phyloP scores from a whole-genome alignment of 805 yeast species.

The Starmerella riodocensis region DNA sequence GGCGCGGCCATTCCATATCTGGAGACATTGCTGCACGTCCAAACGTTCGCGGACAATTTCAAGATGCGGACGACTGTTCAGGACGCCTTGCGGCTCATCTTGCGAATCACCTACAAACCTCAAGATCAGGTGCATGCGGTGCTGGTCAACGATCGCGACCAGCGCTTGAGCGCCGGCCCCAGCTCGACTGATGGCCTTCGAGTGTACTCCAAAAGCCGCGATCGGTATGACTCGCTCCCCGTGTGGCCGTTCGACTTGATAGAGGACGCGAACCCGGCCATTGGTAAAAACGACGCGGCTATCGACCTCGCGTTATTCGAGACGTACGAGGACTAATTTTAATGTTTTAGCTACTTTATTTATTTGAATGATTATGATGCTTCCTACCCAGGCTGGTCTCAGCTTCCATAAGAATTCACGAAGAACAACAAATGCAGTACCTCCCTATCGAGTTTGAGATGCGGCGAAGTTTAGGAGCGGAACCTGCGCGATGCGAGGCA shows the following conservation, averaged over 20 bases:
- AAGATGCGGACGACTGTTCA: constrained; percentile 8
- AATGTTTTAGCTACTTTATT: constrained; percentile 1
- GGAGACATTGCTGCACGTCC: constrained; percentile 9
- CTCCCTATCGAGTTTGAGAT: too few species aligned
- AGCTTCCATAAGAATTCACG: too few species aligned
- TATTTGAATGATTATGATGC: too few species aligned
- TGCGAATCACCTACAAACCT: constrained; percentile 1
- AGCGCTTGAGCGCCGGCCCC: constrained; percentile 4
- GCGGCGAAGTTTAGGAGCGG: too few species aligned
- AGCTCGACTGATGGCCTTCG: constrained; percentile 16
- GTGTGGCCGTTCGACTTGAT: constrained; percentile 43
- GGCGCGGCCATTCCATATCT: constrained; percentile 8
- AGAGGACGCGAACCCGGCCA: constrained; percentile 41
- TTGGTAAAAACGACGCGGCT: constrained; percentile 40
- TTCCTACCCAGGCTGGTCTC: too few species aligned
- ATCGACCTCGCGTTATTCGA: constrained; percentile 43
- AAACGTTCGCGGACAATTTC: constrained; percentile 11
- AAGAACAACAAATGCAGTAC: too few species aligned
- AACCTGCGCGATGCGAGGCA: too few species aligned
- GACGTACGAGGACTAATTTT: constrained; percentile 31
- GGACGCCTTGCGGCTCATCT: constrained; percentile 16
- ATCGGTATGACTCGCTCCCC: constrained; percentile 29
- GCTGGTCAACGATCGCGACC: background rate
- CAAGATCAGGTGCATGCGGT: background rate
- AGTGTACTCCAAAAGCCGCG: constrained; percentile 19